Evolutionary conservation across 1,284 basidiomycete species (phyloP).

Genomic region (Leccinum subrobustum): DNA sequence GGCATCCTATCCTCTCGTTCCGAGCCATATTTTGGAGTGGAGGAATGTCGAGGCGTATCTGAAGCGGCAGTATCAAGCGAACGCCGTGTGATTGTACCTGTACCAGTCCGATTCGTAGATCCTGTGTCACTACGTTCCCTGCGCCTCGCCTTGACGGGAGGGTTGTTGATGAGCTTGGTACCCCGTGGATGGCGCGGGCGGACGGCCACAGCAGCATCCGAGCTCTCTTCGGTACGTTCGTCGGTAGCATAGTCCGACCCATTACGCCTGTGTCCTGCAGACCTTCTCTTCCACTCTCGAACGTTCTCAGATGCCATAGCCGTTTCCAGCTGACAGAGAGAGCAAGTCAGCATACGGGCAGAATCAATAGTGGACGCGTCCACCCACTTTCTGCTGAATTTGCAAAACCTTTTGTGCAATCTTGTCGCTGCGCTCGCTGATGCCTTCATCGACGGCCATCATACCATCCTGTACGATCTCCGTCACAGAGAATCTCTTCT

Average conservation of each 20-base stretch:
- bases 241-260: constrained; percentile 33
- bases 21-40: constrained; percentile 27
- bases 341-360: constrained; percentile 6
- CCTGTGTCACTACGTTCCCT: constrained; percentile 36
- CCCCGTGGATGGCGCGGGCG: constrained; percentile 28
- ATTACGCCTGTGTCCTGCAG: constrained; percentile 23
- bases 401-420: constrained; percentile 81
- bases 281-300: constrained; percentile 41
- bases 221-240: constrained; percentile 35
- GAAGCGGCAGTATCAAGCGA: constrained; percentile 28
- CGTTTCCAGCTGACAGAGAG: constrained; percentile 56
- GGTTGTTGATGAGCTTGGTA: constrained; percentile 33
- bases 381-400: constrained; percentile 76
- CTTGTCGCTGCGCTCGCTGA: constrained; percentile 76
- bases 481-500: constrained; percentile 74
- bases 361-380: background rate
- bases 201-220: constrained; percentile 30
- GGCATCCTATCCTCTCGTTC: constrained; percentile 31
- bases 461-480: constrained; percentile 71
- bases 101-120: constrained; percentile 33
- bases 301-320: constrained; percentile 61
- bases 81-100: constrained; percentile 24
- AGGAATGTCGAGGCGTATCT: constrained; percentile 33
- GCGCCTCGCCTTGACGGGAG: constrained; percentile 31
- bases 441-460: constrained; percentile 79